These are phyloP conservation scores for Solioccasus polychromus DNA, from an alignment of 768 basidiomycete genomes.

Conservation along the genomic window DNA sequence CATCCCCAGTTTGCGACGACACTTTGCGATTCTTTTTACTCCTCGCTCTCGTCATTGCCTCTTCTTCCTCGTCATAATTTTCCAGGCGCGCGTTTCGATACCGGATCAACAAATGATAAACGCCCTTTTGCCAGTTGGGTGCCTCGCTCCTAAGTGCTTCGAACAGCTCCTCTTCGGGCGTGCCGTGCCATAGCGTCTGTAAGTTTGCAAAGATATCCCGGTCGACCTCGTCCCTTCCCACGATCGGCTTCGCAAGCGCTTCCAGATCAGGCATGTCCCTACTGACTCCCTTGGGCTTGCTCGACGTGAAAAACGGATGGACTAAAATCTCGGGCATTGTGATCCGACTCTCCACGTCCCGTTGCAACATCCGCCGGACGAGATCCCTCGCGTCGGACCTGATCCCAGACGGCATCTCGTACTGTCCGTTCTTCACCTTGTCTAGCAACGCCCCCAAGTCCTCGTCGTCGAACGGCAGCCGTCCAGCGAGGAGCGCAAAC, in stretches of 20 bases:
- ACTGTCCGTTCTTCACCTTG: slow-evolving; percentile 74
- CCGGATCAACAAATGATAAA: slow-evolving; percentile 85
- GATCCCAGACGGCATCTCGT: slow-evolving; percentile 71
- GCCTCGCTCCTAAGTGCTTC: slow-evolving; percentile 61
- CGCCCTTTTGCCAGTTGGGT: slow-evolving; percentile 93
- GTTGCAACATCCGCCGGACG: slow-evolving; percentile 76
- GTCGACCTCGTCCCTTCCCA: slow-evolving; percentile 67
- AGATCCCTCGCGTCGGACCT: slow-evolving; percentile 72
- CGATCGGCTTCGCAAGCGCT: slow-evolving; percentile 68
- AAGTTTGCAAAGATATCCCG: slow-evolving; percentile 87
- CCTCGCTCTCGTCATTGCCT: slow-evolving; percentile 33
- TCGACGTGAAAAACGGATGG: slow-evolving; percentile 76
- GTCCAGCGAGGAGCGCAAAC: slow-evolving; percentile 81
- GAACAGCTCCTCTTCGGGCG: slow-evolving; percentile 69
- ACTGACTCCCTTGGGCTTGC: slow-evolving; percentile 43
- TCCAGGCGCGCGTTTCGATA: slow-evolving; percentile 77
- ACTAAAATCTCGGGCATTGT: slow-evolving; percentile 75
- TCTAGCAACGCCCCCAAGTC: slow-evolving; percentile 73
- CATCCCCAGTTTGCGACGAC: slow-evolving; percentile 25
- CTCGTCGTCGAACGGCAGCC: slow-evolving; percentile 92
- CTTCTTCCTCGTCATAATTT: slow-evolving; percentile 71
- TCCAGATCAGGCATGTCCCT: slow-evolving; percentile 57
- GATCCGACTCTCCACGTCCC: slow-evolving; percentile 71
- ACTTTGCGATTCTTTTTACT: slow-evolving; percentile 37
- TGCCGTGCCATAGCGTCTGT: slow-evolving; percentile 87